phyloP scores from a whole-genome alignment of 495 filamentous ascomycete genomes.

The Aspergillus bridgeri region DNA sequence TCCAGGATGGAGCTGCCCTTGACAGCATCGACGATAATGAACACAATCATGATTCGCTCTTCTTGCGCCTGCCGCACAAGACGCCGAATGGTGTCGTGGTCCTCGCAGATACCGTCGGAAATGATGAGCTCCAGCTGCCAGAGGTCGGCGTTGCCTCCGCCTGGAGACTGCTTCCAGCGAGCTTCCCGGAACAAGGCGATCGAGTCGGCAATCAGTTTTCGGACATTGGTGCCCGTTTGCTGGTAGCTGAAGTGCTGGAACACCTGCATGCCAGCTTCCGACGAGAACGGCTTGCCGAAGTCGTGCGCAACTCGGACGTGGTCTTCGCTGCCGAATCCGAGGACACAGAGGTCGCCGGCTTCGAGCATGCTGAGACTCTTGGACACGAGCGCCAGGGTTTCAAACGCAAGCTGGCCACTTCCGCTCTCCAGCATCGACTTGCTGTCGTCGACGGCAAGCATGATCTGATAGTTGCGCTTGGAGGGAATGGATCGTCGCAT shows the following conservation, averaged over 20 bases:
- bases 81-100: constrained; percentile 76
- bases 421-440: constrained; percentile 83
- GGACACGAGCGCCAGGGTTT: constrained; percentile 85
- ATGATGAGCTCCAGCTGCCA: constrained; percentile 96
- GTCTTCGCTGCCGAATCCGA: constrained; percentile 75
- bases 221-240: constrained; percentile 80
- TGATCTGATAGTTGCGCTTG: constrained; percentile 92
- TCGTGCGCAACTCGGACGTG: constrained; percentile 84
- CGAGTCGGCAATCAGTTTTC: constrained; percentile 68
- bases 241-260: constrained; percentile 84
- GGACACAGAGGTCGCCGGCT: constrained; percentile 81
- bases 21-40: constrained; percentile 87
- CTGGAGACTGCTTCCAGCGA: constrained; percentile 51
- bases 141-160: constrained; percentile 66
- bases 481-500: constrained; percentile 87
- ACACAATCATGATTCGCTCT: constrained; percentile 96
- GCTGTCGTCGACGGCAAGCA: constrained; percentile 95
- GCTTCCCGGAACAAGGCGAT: constrained; percentile 80
- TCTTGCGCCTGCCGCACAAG: constrained; percentile 84
- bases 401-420: constrained; percentile 71
- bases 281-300: constrained; percentile 77
- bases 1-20: constrained; percentile 69
- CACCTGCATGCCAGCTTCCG: constrained; percentile 75
- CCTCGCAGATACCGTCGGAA: constrained; percentile 87
- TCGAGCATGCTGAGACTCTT: constrained; percentile 87